Evolutionary conservation across 352 stramenopile genomes (phyloP), one percentile per base, ranked within the genome.

Genomic region (Pilasporangium apinafurcum): DNA sequence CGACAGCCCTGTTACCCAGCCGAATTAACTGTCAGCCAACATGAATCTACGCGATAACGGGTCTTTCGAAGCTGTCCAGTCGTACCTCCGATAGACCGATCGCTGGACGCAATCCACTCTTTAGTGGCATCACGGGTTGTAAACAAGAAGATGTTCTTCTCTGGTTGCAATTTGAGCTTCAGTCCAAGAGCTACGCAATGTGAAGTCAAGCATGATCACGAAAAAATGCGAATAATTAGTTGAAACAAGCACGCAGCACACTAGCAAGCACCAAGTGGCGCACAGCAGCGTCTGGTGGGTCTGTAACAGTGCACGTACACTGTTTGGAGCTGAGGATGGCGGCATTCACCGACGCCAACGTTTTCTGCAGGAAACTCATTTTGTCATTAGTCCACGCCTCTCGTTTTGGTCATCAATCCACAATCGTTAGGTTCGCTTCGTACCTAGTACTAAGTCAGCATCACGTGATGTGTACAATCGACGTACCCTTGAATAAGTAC

Each of bases 81-180:
- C 51, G 9, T 40, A 90, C 82, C 82, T 69, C 82, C 82, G 47
- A 93, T 93, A 0, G 78, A 82, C 33, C 68, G 64, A 37, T 93
- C 82, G 29, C 74, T 91, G 2, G 76, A 88, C 6, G 68, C 62
- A 30, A 84, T 71, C 81, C 82, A 93, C 13, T 77, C 64, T 2
- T 51, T 53, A 12, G 73, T 63, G 0, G 62, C 51, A 6, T 76
- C 58, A 37, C 70, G 71, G n/a, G 53, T 65, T 21, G 66, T 65
- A 49, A 93, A 93, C 8, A 80, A 44, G 46, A 89, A 91, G 51
- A 93, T 68, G 29, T 87, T 59, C 41, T 83, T 83, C 55, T 93
- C 74, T 4, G 68, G 59, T 47, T 82, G 54, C 24, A 93, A 49
- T 27, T 84, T 86, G 24, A 93, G 70, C 54, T 79, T 68, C 32